Evolutionary conservation across 2,329 filamentous ascomycete genomes (phyloP), one percentile per base, ranked within the genome.

Genomic region (Trematosphaeria pertusa): DNA sequence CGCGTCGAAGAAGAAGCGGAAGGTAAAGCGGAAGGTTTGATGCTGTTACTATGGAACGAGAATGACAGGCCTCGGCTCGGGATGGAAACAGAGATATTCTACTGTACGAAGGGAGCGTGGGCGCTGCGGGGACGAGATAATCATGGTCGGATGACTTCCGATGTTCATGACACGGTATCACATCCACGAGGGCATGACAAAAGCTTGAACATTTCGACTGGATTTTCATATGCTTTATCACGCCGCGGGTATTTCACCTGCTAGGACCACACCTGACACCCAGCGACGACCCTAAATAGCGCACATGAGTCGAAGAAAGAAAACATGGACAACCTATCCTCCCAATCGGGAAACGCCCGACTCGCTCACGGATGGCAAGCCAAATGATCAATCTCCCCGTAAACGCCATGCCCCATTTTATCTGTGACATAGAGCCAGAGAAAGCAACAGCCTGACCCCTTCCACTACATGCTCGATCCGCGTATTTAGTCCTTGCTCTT

Each of bases 401-500:
- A 19, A 50, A 50, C 48, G 48, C 43, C 43, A 15, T 46, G 9
- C 19, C 43, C 43, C 18, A 41, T 47, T 48, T 52, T 48, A n/a
- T n/a, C n/a, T n/a, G 37, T 22, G 24, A 42, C 18, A 37, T 22
- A 30, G 10, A 18, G 9, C 24, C 24, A 28, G 24, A 28, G 24
- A 28, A 28, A 32, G 24, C 7, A 34, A 33, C 35, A 7, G 14
- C 21, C n/a, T n/a, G n/a, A n/a, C n/a, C n/a, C n/a, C n/a, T n/a
- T n/a, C n/a, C n/a, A n/a, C n/a, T n/a, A n/a, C n/a, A n/a, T n/a
- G n/a, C n/a, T n/a, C n/a, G n/a, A n/a, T n/a, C n/a, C n/a, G n/a
- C n/a, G n/a, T n/a, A n/a, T n/a, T 58, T 72, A 72, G 20, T 60
- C 69, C 65, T 72, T 71, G 65, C 61, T 72, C 79, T 87, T 87